Conservation (phyloP, 768 basidiomycete genomes). For the Boletellus sp. region DNA sequence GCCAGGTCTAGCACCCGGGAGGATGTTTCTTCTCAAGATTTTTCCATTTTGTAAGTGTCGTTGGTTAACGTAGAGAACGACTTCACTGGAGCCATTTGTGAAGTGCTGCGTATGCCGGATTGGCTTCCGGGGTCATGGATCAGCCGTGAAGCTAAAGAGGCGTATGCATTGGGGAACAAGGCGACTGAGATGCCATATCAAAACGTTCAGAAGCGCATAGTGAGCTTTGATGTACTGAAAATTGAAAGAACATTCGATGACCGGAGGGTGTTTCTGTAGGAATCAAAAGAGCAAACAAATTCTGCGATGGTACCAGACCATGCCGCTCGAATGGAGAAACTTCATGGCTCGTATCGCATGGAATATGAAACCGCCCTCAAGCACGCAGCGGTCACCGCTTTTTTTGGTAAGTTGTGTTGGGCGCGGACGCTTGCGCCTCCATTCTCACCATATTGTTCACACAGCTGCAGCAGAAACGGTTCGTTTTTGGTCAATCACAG, state of each 20-base stretch:
- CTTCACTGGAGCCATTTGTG: background rate
- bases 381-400: constrained; percentile 6
- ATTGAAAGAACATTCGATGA: background rate
- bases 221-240: background rate
- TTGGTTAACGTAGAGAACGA: background rate
- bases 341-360: background rate
- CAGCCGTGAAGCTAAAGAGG: constrained; percentile 28
- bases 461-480: background rate
- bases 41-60: constrained; percentile 16
- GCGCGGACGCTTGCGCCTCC: too few relatives aligned
- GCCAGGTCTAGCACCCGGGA: background rate
- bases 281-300: background rate
- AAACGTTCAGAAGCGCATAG: constrained; percentile 27
- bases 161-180: background rate
- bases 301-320: constrained; percentile 12
- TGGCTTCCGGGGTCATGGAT: constrained; percentile 42
- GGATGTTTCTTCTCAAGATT: background rate
- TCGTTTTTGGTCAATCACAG: too few relatives aligned
- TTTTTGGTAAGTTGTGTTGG: constrained; percentile 2
- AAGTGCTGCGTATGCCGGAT: constrained; percentile 14
- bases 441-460: background rate
- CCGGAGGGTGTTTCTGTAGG: background rate
- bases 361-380: constrained; percentile 8
- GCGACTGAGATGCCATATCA: constrained; percentile 23
- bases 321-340: constrained; percentile 10